Evolutionary conservation across 805 yeast genomes (phyloP).

Genomic region (Pichia sporocuriosa): DNA sequence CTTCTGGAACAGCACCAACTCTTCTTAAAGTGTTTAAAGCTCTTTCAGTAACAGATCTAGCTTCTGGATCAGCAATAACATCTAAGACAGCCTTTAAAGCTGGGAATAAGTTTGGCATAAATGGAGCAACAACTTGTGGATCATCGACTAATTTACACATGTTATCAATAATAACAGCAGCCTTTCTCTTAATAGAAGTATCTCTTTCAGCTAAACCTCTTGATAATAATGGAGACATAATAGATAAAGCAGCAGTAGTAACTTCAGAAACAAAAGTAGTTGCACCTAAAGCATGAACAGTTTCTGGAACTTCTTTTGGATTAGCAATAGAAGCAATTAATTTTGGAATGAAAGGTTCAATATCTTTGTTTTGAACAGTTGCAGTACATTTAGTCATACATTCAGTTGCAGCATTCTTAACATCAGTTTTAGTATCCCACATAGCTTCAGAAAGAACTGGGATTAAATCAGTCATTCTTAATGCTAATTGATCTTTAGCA

Average conservation of each 20-base stretch:
- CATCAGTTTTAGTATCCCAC: conserved; percentile 99
- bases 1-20: conserved; percentile 93
- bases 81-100: conserved; percentile 89
- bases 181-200: conserved; percentile 98
- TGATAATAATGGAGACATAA: conserved; percentile 97
- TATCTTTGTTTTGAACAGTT: conserved; percentile 99
- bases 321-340: conserved; percentile 94
- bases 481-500: conserved; percentile 92
- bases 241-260: conserved; percentile 97
- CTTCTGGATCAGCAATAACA: conserved; percentile 99
- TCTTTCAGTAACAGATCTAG: conserved; percentile 96
- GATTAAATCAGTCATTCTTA: conserved; percentile 99
- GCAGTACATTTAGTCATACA: conserved; percentile 95
- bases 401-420: conserved; percentile 91
- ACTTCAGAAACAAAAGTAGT: conserved; percentile 99
- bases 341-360: conserved; percentile 97
- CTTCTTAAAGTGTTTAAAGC: conserved; percentile 96
- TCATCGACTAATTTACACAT: conserved; percentile 99
- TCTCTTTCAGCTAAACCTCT: conserved; percentile 99
- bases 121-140: conserved; percentile 99
- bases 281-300: conserved; percentile 98
- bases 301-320: conserved; percentile 97
- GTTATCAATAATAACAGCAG: conserved; percentile 99
- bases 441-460: conserved; percentile 98
- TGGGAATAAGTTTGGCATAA: conserved; percentile 92